A percentile compares a stretch with the other conserved stretches of the same genome.
Conservation (phyloP, 257 asterid species). For the Fraxinus pennsylvanica region DNA sequence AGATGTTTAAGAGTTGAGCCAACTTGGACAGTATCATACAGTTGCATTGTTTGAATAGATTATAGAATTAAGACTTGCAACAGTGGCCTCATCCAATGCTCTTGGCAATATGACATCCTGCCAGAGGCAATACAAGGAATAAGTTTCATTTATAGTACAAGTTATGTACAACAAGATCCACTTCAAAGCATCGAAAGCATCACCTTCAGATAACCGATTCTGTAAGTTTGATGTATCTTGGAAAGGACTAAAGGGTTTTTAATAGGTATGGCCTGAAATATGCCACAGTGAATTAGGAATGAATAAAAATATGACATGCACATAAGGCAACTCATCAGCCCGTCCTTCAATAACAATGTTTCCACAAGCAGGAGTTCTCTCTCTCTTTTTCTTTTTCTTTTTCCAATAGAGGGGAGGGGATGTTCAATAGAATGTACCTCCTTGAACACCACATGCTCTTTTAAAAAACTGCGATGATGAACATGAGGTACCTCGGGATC, state of each 20-base stretch:
- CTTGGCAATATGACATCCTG: conserved; percentile 91
- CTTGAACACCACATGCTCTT: conserved; percentile 83
- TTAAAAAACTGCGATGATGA: conserved; percentile 80
- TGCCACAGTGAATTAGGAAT: conserved; percentile 27
- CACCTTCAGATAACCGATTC: conserved; percentile 93
- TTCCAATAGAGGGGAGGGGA: background rate
- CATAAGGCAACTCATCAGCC: background rate
- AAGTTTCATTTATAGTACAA: conserved; percentile 23
- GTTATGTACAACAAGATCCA: conserved; percentile 6
- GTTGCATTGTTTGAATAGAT: conserved; percentile 80
- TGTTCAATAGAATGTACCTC: conserved; percentile 54
- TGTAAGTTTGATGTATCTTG: conserved; percentile 92
- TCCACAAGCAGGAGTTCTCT: background rate
- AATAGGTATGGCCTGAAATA: conserved; percentile 76
- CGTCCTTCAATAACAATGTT: conserved; percentile 5
- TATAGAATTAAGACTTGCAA: conserved; percentile 73
- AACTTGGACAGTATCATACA: conserved; percentile 51
- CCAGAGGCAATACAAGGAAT: conserved; percentile 34
- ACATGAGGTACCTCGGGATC: conserved; percentile 75
- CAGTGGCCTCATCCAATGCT: conserved; percentile 67
- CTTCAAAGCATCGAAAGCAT: conserved; percentile 17
- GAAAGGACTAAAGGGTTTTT: conserved; percentile 77
- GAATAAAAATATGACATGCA: background rate
- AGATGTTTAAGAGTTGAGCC: conserved; percentile 6
- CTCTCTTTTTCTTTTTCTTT: background rate